These are phyloP conservation scores for Pyronema domesticum DNA, from an alignment of 495 filamentous ascomycete species.

Conservation along the genomic window DNA sequence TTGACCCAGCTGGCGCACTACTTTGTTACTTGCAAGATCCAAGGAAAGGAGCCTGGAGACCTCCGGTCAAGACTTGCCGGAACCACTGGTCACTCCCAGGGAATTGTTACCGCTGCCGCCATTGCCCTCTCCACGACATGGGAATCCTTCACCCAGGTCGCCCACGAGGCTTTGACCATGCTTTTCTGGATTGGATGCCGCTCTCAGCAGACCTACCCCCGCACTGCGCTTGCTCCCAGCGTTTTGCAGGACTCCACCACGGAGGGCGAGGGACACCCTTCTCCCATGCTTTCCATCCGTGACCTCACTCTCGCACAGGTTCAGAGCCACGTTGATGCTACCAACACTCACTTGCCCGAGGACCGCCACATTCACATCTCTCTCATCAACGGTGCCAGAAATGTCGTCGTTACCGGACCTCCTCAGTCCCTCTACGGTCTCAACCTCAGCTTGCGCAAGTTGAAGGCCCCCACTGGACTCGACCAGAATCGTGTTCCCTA, in stretches of 20 bases:
- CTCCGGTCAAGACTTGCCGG: conserved; percentile 65
- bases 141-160: conserved; percentile 67
- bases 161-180: conserved; percentile 63
- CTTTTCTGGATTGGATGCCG: conserved; percentile 99
- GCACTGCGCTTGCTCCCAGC: conserved; percentile 77
- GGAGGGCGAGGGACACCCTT: conserved; percentile 81
- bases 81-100: conserved; percentile 92
- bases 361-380: conserved; percentile 91
- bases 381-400: conserved; percentile 86
- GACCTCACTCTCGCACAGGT: conserved; percentile 71
- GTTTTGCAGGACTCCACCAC: conserved; percentile 88
- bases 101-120: conserved; percentile 81
- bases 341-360: conserved; percentile 82
- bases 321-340: conserved; percentile 85
- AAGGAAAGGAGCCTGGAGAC: conserved; percentile 73
- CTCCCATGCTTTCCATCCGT: conserved; percentile 93
- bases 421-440: conserved; percentile 90
- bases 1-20: conserved; percentile 91
- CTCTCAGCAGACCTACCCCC: conserved; percentile 91
- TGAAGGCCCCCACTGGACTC: conserved; percentile 87
- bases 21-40: conserved; percentile 71
- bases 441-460: conserved; percentile 81
- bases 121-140: conserved; percentile 74
- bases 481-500: conserved; percentile 91
- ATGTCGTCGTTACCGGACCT: conserved; percentile 91